Evolutionary conservation across 495 filamentous ascomycete genomes (phyloP).

Genomic region (Hyaloscypha finlandica): DNA sequence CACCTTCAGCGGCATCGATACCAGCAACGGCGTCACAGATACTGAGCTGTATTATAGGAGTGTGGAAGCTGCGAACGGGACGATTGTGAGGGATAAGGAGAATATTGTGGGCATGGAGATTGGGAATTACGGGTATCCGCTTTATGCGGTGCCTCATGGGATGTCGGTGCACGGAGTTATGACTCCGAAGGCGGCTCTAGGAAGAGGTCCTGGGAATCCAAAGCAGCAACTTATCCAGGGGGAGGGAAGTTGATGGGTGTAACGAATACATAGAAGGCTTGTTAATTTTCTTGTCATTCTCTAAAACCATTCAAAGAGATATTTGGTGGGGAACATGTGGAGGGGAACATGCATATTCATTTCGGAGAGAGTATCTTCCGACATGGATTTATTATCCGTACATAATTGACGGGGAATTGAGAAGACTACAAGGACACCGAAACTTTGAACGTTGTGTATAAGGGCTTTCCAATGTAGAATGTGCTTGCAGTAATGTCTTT

Average conservation of each 20-base stretch:
- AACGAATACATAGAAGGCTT: neutral
- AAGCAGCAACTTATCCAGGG: conserved; percentile 28
- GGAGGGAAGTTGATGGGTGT: conserved; percentile 3
- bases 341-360: neutral
- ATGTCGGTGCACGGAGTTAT: conserved; percentile 4
- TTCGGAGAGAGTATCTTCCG: neutral
- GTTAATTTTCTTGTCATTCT: conserved; percentile 8
- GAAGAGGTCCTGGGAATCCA: conserved; percentile 27
- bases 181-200: conserved; percentile 32
- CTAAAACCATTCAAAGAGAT: neutral
- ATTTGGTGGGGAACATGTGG: neutral
- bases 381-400: neutral
- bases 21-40: conserved; percentile 28
- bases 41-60: conserved; percentile 48
- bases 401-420: neutral
- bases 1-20: conserved; percentile 49
- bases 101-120: conserved; percentile 25
- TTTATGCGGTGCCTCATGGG: neutral
- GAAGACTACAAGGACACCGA: neutral
- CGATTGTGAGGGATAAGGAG: conserved; percentile 40
- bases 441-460: too few species aligned
- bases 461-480: too few species aligned
- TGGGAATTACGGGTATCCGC: conserved; percentile 7
- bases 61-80: conserved; percentile 54
- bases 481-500: too few species aligned